These are phyloP conservation scores for Boletellus deceptivus DNA, from an alignment of 1,284 basidiomycete genomes.

Conservation along the genomic window DNA sequence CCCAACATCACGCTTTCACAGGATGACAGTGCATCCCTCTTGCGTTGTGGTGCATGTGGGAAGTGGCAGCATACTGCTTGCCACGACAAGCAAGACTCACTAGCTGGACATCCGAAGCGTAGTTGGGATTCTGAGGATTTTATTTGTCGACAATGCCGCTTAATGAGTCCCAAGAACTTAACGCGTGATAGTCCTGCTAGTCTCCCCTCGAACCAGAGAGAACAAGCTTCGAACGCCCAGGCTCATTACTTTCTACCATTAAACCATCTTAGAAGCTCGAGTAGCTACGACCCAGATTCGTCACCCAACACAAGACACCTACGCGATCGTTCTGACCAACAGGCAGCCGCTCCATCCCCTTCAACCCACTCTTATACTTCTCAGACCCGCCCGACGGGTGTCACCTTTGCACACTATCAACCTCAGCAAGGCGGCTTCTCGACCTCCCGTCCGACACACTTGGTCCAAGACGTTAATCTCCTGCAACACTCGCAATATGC, in stretches of 20 bases:
- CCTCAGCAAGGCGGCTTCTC: constrained; percentile 37
- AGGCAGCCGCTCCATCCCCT: constrained; percentile 14
- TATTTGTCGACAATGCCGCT: constrained; percentile 51
- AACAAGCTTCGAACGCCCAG: constrained; percentile 13
- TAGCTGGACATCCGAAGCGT: constrained; percentile 55
- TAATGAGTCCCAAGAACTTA: constrained; percentile 12
- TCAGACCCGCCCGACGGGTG: constrained; percentile 21
- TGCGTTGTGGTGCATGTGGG: constrained; percentile 75
- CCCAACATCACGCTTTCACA: constrained; percentile 29
- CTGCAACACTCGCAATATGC: constrained; percentile 22
- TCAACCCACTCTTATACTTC: constrained; percentile 17
- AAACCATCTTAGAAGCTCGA: constrained; percentile 18
- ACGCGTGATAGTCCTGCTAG: constrained; percentile 8
- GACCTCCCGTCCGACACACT: constrained; percentile 34
- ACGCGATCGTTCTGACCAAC: constrained; percentile 21
- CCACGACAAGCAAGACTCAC: constrained; percentile 63
- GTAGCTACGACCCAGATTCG: constrained; percentile 17
- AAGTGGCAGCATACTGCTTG: constrained; percentile 86
- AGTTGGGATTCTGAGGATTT: constrained; percentile 75
- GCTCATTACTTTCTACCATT: constrained; percentile 11
- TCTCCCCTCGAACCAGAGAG: constrained; percentile 11
- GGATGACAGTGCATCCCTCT: constrained; percentile 75
- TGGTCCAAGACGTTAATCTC: constrained; percentile 22
- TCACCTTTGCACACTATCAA: constrained; percentile 36
- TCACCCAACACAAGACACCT: constrained; percentile 21